Base-by-base conservation (phyloP, 208 protist genomes). In the Trypanosoma cruzi region DNA sequence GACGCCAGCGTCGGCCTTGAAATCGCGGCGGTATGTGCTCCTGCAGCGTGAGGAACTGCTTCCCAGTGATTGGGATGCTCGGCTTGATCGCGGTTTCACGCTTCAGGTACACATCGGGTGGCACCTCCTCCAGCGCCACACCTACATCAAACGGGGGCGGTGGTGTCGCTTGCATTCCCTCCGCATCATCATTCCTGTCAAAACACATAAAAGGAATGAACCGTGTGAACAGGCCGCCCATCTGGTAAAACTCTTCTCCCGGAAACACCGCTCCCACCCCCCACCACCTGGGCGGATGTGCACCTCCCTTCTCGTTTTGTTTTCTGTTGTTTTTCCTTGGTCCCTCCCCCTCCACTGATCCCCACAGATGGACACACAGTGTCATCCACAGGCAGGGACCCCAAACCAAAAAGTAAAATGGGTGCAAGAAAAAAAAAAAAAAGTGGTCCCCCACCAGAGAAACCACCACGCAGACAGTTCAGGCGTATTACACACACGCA, bases 31-130 rank as follows among this genome's bases (percentile, higher is more conserved):
- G 65, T 29, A 71, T 44, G 50, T 50, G 44, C 44, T 29, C 0
- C 34, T 71, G 54, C 14, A 71, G 24, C 44, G 40, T 26, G 18
- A 71, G 44, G 40, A 71, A 71, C 29, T 71, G 65, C 24, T 56
- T 53, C 1, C 29, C 29, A 7, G 13, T 34, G 24, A 71, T 16
- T 0, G 64, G 26, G 7, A 71, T 71, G 4, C 16, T 29, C 1
- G 65, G 65, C 8, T 18, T 31, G 2, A 61, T 46, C 4, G 31
- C 42, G 0, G 24, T 29, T 28, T 71, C 20, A 13, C 55, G 55
- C 18, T 46, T 36, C n/a, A 71, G 20, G 56, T n/a, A 44, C 20
- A 63, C 42, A 44, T 63, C 65, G 22, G 65, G 53, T 4, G 37
- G 18, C 13, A 70, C 20, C 4, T 50, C 22, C 54, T 70, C 64